Evolutionary conservation across 2,329 filamentous ascomycete species (phyloP).

Genomic region (Anthostomella pinea): DNA sequence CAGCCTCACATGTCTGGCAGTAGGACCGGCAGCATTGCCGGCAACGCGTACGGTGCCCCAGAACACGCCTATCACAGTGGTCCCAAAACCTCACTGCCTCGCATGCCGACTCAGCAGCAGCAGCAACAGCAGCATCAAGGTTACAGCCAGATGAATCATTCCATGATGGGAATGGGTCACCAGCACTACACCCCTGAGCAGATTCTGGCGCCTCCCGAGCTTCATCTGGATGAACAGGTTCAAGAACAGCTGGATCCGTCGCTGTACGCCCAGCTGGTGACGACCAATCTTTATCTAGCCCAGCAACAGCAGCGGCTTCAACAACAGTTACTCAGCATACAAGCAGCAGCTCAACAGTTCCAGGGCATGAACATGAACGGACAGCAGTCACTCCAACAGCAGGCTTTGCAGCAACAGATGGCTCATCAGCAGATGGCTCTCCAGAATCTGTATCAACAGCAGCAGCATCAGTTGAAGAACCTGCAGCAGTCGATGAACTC

Average conservation of each 20-base stretch:
- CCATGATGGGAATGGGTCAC: slow-evolving; percentile 34
- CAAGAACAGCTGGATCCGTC: slow-evolving; percentile 79
- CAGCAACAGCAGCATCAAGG: slow-evolving; percentile 27
- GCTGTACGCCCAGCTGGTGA: slow-evolving; percentile 82
- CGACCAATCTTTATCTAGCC: slow-evolving; percentile 87
- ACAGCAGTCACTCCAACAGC: slow-evolving; percentile 33
- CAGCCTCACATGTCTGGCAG: slow-evolving; percentile 37
- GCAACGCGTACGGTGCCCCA: slow-evolving; percentile 44
- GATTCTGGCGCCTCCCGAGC: slow-evolving; percentile 77
- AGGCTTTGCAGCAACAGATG: slow-evolving; percentile 43
- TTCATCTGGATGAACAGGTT: slow-evolving; percentile 68
- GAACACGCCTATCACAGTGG: slow-evolving; percentile 42
- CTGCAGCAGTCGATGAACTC: slow-evolving; percentile 59
- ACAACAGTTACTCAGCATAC: slow-evolving; percentile 84
- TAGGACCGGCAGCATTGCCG: slow-evolving; percentile 44
- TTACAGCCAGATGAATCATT: slow-evolving; percentile 25
- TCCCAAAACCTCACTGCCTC: slow-evolving; percentile 57
- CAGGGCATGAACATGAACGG: slow-evolving; percentile 70
- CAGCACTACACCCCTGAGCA: slow-evolving; percentile 80
- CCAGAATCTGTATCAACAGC: slow-evolving; percentile 54
- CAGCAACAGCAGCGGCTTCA: slow-evolving; percentile 94
- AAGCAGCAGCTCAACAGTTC: slow-evolving; percentile 78
- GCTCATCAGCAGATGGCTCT: slow-evolving; percentile 43
- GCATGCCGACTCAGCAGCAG: slow-evolving; percentile 32
- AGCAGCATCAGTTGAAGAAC: slow-evolving; percentile 62